Evolutionary conservation across 1,139 yeast genomes (phyloP).

Genomic region (Saccharomyces hybrid): DNA sequence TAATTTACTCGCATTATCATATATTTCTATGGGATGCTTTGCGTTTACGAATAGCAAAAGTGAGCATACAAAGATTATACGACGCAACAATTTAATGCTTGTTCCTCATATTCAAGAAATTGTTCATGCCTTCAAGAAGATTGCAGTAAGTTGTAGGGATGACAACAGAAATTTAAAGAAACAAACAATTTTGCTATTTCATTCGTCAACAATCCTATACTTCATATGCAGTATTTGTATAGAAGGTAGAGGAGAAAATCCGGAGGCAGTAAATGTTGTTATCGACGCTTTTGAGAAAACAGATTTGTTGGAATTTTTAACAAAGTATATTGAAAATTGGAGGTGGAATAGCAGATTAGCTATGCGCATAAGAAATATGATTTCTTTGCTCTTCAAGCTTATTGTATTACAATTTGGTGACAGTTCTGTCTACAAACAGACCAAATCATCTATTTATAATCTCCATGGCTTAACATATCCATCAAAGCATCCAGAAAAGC

Average conservation of each 20-base stretch:
- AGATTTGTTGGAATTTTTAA: slow-evolving; percentile 39
- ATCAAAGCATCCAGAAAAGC: slow-evolving; percentile 23
- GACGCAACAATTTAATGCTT: slow-evolving; percentile 19
- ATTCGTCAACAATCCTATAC: slow-evolving; percentile 48
- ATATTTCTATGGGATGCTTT: slow-evolving; percentile 25
- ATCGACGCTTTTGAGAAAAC: slow-evolving; percentile 25
- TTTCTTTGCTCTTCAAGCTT: slow-evolving; percentile 51
- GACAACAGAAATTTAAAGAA: slow-evolving; percentile 14
- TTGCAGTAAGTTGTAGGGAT: slow-evolving; percentile 24
- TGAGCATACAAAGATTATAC: slow-evolving; percentile 16
- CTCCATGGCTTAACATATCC: slow-evolving; percentile 38
- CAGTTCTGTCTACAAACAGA: slow-evolving; percentile 34
- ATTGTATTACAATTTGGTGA: slow-evolving; percentile 63
- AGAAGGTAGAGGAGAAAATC: slow-evolving; percentile 21
- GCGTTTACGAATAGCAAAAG: slow-evolving; percentile 9
- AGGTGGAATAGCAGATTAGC: slow-evolving; percentile 44
- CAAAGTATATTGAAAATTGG: slow-evolving; percentile 56
- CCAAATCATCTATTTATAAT: slow-evolving; percentile 44
- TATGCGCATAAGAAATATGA: slow-evolving; percentile 45
- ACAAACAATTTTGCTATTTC: slow-evolving; percentile 30
- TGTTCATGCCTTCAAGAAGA: slow-evolving; percentile 16
- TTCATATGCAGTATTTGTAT: slow-evolving; percentile 34
- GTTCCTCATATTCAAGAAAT: slow-evolving; percentile 10
- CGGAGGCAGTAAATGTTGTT: slow-evolving; percentile 5
- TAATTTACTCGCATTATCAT: slow-evolving; percentile 17